Evolutionary conservation across 768 basidiomycete species (phyloP), one percentile per base, ranked within the genome.

Genomic region (Piloderma croceum): DNA sequence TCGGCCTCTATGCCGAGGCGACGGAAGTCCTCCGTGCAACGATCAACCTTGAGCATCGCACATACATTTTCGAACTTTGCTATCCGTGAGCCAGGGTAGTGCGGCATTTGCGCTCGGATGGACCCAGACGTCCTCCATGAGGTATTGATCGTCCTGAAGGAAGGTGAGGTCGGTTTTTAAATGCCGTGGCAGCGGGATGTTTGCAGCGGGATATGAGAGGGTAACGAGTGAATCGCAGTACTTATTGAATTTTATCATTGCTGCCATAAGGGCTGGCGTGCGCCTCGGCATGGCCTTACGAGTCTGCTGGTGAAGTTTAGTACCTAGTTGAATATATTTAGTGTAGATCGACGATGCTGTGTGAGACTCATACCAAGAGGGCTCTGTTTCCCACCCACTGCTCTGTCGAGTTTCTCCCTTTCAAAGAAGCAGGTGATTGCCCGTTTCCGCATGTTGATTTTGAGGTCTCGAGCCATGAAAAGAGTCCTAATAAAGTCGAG

Each of bases 41-140:
- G 48, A 24, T 64, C 52, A 0, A 35, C 6, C 34, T 51, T 54
- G 3, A 62, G 52, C 48, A 65, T 38, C 13, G 49, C 43, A 13
- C 43, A 70, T 70, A 0, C 65, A 60, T 0, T 53, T 41, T 4
- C 53, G 58, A 2, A 65, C 51, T 5, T 56, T 46, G 2, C 32
- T 15, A 34, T 70, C 61, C 7, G 58, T 48, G 0, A 68, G 51
- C 67, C 69, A 70, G 7, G 36, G 37, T 7, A 56, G 63, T 0
- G 48, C 34, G 6, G 42, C 32, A 3, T 17, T 41, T 0, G 24
- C 20, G 3, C 51, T 36, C 0, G 50, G 52, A 0, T 39, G 47
- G 4, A 67, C 62, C 64, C 64, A 69, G 0, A 68, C 52, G 36
- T 68, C 66, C 24, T 67, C 56, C 57, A 68, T 58, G 0, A 73